Evolutionary conservation across 2,329 filamentous ascomycete species (phyloP), one percentile per base, ranked within the genome.

Genomic region (Tolypocladium nubicola): DNA sequence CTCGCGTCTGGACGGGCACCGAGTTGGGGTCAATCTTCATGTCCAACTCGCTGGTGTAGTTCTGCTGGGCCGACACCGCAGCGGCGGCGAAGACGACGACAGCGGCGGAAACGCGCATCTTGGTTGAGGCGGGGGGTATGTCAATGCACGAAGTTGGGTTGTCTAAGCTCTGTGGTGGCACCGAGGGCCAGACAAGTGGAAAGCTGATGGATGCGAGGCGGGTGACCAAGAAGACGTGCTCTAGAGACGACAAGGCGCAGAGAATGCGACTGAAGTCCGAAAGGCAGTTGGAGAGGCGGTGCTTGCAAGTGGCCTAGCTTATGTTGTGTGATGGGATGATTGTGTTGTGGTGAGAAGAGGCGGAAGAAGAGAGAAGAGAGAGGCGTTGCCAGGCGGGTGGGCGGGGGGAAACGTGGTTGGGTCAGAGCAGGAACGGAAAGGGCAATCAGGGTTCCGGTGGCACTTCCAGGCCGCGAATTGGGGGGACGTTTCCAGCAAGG

Each of bases 71-170:
- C 59, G 71, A 73, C 61, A 73, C 75, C 59, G 71, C 65, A 57
- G 71, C 67, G 61, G 73, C 70, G 62, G 78, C 78, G 62, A 80
- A 68, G 67, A 75, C 74, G 63, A 75, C 63, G 61, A 76, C 59
- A 59, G 73, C 67, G 59, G 71, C 60, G 61, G 70, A 68, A 61
- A 67, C 67, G 64, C 74, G 76, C 76, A 78, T 79, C 56, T 47
- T 57, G 50, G 54, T 61, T 71, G 71, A 62, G 37, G 47, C 53
- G 56, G 30, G 40, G 33, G 30, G 61, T 59, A 61, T 53, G 57
- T 38, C 40, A 26, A 33, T 40, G 35, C 26, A 45, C 23, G 41
- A 30, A 21, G 53, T 5, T 33, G 21, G 35, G 41, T 19, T n/a
- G 45, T 19, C 50, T 38, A 35, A 55, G 43, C 43, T 49, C n/a